phyloP scores from a whole-genome alignment of 2,329 filamentous ascomycete genomes.

The Endoconidiophora polonica region DNA sequence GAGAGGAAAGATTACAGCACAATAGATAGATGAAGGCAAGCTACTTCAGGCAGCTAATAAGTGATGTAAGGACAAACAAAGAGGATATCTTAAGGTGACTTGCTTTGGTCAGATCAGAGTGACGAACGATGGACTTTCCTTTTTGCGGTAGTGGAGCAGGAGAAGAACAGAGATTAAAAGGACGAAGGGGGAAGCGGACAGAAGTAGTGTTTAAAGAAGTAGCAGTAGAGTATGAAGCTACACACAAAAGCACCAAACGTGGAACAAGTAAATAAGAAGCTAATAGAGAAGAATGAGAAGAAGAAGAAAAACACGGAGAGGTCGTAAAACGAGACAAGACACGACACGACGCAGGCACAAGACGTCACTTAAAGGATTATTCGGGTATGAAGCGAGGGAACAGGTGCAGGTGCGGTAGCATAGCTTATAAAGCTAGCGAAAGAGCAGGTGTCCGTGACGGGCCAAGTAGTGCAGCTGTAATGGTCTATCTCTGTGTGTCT shows the following conservation, averaged over 20 bases:
- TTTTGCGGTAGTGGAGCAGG: background rate
- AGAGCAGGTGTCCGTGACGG: background rate
- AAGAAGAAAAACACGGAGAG: conserved; percentile 18
- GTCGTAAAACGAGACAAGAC: background rate
- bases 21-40: too few relatives aligned
- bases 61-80: too few relatives aligned
- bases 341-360: background rate
- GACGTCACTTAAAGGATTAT: too few relatives aligned
- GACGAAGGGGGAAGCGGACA: background rate
- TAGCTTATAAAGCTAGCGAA: conserved; percentile 3
- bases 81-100: too few relatives aligned
- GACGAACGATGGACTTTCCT: too few relatives aligned
- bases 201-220: background rate
- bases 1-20: too few relatives aligned
- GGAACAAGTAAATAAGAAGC: background rate
- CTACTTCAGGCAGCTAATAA: too few relatives aligned
- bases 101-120: too few relatives aligned
- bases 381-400: too few relatives aligned
- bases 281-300: background rate
- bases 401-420: too few relatives aligned
- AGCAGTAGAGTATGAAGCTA: background rate
- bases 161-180: background rate
- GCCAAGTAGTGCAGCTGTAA: too few relatives aligned
- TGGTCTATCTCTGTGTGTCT: too few relatives aligned
- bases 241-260: background rate